These are phyloP conservation scores for Drosera capensis DNA, from an alignment of 148 eudicot species.

Conservation along the genomic window DNA sequence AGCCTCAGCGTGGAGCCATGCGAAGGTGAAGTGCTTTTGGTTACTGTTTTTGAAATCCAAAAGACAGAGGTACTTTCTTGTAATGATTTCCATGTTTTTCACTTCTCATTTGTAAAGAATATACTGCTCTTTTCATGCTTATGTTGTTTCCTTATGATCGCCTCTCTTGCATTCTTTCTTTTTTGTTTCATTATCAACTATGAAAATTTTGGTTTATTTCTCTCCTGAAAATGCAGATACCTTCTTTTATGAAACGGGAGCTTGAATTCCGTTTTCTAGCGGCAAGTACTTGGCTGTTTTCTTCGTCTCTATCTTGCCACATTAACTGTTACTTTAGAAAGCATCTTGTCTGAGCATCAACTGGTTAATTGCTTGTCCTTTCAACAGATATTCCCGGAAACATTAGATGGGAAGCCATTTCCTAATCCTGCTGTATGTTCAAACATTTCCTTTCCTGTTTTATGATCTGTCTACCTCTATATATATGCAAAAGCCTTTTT, in stretches of 20 bases:
- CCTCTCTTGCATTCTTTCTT: background rate
- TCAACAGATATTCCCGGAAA: conserved; percentile 77
- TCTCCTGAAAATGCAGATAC: conserved; percentile 39
- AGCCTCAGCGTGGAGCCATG: conserved; percentile 92
- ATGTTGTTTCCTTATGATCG: no score
- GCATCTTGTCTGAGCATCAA: background rate
- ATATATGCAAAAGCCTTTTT: no score
- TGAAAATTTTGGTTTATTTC: conserved; percentile 2
- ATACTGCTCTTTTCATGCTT: no score
- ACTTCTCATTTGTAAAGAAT: background rate
- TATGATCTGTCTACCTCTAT: background rate
- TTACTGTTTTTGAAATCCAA: conserved; percentile 70
- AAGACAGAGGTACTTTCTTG: conserved; percentile 92
- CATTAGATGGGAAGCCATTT: conserved; percentile 45
- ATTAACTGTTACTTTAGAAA: background rate
- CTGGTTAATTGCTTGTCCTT: conserved; percentile 1
- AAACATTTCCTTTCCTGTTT: background rate
- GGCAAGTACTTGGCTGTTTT: conserved; percentile 29
- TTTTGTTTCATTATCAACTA: background rate
- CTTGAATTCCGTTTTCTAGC: conserved; percentile 88
- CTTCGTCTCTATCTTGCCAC: background rate
- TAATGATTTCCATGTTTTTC: no score
- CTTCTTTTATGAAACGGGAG: conserved; percentile 75
- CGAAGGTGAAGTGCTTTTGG: conserved; percentile 62
- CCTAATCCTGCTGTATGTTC: conserved; percentile 54